These are phyloP conservation scores for Colletotrichum liaoningense DNA, from an alignment of 2,329 filamentous ascomycete species.

Conservation along the genomic window DNA sequence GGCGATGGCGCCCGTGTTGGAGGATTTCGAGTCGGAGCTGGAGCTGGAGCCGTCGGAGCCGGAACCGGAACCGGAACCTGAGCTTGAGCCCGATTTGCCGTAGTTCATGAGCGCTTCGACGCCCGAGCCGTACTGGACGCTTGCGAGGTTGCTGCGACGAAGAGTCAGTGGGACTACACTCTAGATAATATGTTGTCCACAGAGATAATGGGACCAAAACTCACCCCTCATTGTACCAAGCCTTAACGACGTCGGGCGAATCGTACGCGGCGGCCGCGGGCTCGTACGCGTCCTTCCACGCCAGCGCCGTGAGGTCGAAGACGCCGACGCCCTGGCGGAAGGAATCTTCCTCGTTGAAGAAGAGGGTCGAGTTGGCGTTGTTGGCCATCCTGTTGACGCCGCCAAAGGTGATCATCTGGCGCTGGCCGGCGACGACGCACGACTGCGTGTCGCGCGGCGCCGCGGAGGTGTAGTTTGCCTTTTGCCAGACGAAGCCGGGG, in stretches of 20 bases:
- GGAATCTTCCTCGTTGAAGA: slow-evolving; percentile 23
- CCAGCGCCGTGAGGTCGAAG: slow-evolving; percentile 33
- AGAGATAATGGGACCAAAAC: not conserved
- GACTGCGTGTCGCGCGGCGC: slow-evolving; percentile 22
- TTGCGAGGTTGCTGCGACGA: slow-evolving; percentile 3
- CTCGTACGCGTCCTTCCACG: slow-evolving; percentile 33
- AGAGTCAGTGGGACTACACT: not conserved
- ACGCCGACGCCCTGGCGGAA: slow-evolving; percentile 34
- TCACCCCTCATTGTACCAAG: slow-evolving; percentile 35
- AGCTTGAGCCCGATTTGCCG: slow-evolving; percentile 40
- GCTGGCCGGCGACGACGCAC: slow-evolving; percentile 33
- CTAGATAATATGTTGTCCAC: not conserved
- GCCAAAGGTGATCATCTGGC: slow-evolving; percentile 37
- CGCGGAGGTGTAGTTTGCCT: slow-evolving; percentile 27
- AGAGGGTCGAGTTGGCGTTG: not conserved
- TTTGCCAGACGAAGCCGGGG: slow-evolving; percentile 37
- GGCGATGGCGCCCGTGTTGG: slow-evolving; percentile 55
- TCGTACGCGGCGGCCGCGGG: slow-evolving; percentile 28
- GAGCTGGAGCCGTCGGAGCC: slow-evolving; percentile 22
- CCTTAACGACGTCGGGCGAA: slow-evolving; percentile 19
- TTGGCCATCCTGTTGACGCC: slow-evolving; percentile 10
- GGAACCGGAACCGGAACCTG: slow-evolving; percentile 44
- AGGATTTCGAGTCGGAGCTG: slow-evolving; percentile 16
- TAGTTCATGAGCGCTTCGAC: slow-evolving; percentile 19
- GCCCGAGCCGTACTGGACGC: slow-evolving; percentile 18